Conservation (phyloP, 2,329 filamentous ascomycete genomes). For the Epichloe aotearoae region DNA sequence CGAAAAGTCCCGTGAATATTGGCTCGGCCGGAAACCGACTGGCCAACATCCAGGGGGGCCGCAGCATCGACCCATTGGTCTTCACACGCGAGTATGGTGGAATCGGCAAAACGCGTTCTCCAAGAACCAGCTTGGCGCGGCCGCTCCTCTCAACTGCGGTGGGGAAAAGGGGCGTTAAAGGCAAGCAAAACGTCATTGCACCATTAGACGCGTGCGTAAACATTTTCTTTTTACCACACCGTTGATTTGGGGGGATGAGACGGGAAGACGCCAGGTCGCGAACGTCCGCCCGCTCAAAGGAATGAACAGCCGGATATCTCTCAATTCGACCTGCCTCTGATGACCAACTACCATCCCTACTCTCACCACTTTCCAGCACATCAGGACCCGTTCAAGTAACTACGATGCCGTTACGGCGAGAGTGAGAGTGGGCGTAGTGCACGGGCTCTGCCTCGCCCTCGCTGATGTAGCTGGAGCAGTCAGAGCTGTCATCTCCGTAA, state of each 20-base stretch:
- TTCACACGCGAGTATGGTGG: constrained; percentile 12
- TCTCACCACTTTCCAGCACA: not conserved
- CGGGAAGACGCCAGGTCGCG: constrained; percentile 14
- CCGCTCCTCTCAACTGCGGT: constrained; percentile 15
- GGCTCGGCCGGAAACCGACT: constrained; percentile 7
- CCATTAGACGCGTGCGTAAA: not conserved
- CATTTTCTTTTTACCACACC: constrained; percentile 8
- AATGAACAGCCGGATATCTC: constrained; percentile 23
- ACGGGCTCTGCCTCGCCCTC: constrained; percentile 44
- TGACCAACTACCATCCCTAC: constrained; percentile 1
- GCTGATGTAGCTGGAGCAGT: constrained; percentile 53
- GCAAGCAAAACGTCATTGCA: constrained; percentile 7
- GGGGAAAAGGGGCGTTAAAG: constrained; percentile 14
- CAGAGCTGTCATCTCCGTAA: constrained; percentile 56
- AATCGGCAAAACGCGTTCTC: constrained; percentile 10
- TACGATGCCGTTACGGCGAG: constrained; percentile 52
- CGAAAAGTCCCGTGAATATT: constrained; percentile 17
- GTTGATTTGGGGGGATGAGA: constrained; percentile 13
- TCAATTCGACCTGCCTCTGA: constrained; percentile 11
- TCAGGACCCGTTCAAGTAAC: constrained; percentile 26
- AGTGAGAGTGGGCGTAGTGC: constrained; percentile 31
- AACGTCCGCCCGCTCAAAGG: constrained; percentile 16
- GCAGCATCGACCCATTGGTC: constrained; percentile 41
- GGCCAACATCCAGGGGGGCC: constrained; percentile 24
- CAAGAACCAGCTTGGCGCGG: constrained; percentile 32